Conservation (phyloP, 75 land plant species). For the Pinus albicaulis region DNA sequence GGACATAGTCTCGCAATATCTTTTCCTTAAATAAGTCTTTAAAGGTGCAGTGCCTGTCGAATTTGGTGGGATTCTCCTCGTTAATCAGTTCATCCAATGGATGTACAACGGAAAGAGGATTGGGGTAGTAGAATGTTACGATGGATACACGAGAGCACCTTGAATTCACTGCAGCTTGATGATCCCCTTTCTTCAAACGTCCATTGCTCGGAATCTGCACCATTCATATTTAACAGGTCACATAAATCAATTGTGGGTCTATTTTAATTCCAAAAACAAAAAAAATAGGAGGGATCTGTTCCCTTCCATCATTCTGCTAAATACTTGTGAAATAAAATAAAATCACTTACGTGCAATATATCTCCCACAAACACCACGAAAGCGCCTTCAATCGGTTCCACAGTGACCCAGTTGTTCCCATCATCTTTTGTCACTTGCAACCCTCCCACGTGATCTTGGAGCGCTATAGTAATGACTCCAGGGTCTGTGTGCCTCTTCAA, state of each 20-base stretch:
- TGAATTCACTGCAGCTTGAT: slow-evolving; percentile 79
- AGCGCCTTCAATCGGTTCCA: slow-evolving; percentile 22
- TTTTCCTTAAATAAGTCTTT: slow-evolving; percentile 50
- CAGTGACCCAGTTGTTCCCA: slow-evolving; percentile 23
- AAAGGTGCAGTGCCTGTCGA: slow-evolving; percentile 8
- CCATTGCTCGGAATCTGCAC: slow-evolving; percentile 63
- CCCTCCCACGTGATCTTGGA: slow-evolving; percentile 29
- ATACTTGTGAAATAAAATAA: no score
- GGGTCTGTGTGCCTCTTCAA: slow-evolving; percentile 35
- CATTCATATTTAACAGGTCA: background rate
- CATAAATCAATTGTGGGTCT: no score
- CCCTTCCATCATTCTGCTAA: no score
- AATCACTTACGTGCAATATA: slow-evolving; percentile 26
- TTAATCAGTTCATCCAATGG: slow-evolving; percentile 55
- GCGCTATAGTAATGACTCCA: slow-evolving; percentile 26
- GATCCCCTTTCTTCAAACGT: slow-evolving; percentile 61
- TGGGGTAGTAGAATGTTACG: slow-evolving; percentile 62
- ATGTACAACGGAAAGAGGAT: slow-evolving; percentile 47
- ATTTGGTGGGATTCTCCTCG: slow-evolving; percentile 44
- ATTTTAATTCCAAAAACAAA: no score
- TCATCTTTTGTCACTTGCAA: slow-evolving; percentile 25
- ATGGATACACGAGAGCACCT: slow-evolving; percentile 51
- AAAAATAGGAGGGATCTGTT: no score
- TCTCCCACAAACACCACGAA: slow-evolving; percentile 33
- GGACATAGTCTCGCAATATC: slow-evolving; percentile 37